A percentile compares a stretch with the other conserved stretches of the same genome.
phyloP scores from a whole-genome alignment of 169 alveolate genomes.

The Neospora caninum region DNA sequence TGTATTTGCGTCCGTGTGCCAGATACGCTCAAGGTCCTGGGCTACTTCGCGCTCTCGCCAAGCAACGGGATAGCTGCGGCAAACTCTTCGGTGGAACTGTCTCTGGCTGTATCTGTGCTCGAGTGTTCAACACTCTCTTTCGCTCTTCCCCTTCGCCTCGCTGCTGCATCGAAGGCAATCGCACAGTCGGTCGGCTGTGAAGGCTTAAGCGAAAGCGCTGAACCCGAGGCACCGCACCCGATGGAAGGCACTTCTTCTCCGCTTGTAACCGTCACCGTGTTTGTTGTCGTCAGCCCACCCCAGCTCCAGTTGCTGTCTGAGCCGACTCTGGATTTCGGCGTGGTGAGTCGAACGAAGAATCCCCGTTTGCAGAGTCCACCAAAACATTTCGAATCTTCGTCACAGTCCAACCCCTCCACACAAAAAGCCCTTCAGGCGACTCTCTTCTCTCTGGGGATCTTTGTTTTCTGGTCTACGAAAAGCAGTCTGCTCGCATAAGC shows the following conservation, averaged over 20 bases:
- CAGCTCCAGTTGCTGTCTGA: conserved; percentile 1
- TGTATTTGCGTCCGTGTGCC: not conserved
- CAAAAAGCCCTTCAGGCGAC: not conserved
- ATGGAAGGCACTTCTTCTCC: not conserved
- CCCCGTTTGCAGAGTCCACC: not conserved
- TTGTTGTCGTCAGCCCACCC: conserved; percentile 1
- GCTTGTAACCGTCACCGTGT: not conserved
- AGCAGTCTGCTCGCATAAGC: no score
- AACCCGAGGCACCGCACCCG: not conserved
- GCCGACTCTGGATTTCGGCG: conserved; percentile 30
- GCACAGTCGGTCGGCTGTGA: not conserved
- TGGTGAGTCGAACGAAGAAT: not conserved
- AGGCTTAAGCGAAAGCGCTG: not conserved
- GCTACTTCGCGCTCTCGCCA: conserved; percentile 18
- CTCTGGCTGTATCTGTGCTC: not conserved
- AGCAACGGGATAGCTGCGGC: not conserved
- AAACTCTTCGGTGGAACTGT: not conserved
- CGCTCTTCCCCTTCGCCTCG: conserved; percentile 4
- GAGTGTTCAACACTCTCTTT: not conserved
- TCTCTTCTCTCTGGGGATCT: no score
- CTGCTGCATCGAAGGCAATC: not conserved
- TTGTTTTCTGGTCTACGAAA: no score
- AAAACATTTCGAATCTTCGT: not conserved
- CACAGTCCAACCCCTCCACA: not conserved
- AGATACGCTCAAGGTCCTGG: not conserved